Evolutionary conservation across 495 filamentous ascomycete species (phyloP), one percentile per base, ranked within the genome.

Genomic region (Hypoxylon rickii): DNA sequence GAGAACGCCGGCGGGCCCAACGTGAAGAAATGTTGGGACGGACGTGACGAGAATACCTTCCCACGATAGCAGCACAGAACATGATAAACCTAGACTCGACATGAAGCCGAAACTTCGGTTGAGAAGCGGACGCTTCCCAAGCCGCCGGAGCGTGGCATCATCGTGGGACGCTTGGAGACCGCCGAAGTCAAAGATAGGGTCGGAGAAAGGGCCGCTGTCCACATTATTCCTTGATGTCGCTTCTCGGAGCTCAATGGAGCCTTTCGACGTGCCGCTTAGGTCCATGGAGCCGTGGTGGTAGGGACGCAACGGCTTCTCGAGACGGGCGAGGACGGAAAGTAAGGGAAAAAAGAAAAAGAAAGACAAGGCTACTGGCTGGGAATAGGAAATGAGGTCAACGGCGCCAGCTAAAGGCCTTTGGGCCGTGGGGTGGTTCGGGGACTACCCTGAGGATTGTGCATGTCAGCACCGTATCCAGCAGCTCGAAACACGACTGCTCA

Each of bases 1-100:
- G 2, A 85, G 68, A 0, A 82, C 70, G 12, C 76, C 78, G 0
- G 74, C 78, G 0, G 80, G 74, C 2, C 81, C 81, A 12, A 77
- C 79, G 58, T 74, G 79, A 8, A 66, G 37, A 7, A 66, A 38
- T 3, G 45, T 44, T 1, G 58, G 51, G 3, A 59, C 55, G 12
- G 58, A 63, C 8, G 58, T 66, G 0, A 69, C 53, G n/a, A 70
- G 44, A 0, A 51, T 51, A 10, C 68, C 76, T 41, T 80, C 76
- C 76, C 75, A 79, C 0, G 78, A 78, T 0, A 71, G 44, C 57
- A 79, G 50, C 12, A 73, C 72, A 0, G 74, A 74, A 32, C 69
- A 77, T 0, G 73, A 73, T 21, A 81, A 75, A 0, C 77, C 78
- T 10, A 79, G 54, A 32, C 75, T 79, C 0, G 73, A 75, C 41